Evolutionary conservation across 2,329 filamentous ascomycete genomes (phyloP).

Genomic region (Fusarium beomiforme): DNA sequence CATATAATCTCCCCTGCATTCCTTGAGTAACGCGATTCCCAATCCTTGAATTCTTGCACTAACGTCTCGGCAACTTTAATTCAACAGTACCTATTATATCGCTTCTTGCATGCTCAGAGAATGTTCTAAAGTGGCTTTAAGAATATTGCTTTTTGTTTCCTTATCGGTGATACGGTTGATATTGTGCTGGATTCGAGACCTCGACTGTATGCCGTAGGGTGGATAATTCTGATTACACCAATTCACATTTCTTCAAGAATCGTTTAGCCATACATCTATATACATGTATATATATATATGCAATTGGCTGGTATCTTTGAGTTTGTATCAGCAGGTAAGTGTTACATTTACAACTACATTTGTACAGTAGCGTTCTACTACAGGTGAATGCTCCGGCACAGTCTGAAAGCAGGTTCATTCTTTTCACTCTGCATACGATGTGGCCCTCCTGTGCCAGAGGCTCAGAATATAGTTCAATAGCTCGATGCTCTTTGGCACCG

Average conservation of each 20-base stretch:
- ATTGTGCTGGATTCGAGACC: neutral
- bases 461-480: neutral
- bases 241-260: neutral
- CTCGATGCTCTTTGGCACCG: no score
- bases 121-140: no score
- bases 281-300: no score
- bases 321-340: neutral
- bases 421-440: neutral
- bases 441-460: neutral
- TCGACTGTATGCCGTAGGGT: neutral
- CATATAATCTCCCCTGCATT: neutral
- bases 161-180: neutral
- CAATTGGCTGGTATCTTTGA: neutral
- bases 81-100: neutral
- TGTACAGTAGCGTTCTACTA: neutral
- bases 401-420: neutral
- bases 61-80: constrained; percentile 33
- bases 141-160: neutral
- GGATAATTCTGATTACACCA: neutral
- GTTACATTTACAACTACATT: neutral
- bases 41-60: constrained; percentile 36
- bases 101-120: neutral
- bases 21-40: constrained; percentile 27
- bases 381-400: neutral
- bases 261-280: no score